Conservation (phyloP, 2,329 filamentous ascomycete species). For the Aspergillus glaucus region DNA sequence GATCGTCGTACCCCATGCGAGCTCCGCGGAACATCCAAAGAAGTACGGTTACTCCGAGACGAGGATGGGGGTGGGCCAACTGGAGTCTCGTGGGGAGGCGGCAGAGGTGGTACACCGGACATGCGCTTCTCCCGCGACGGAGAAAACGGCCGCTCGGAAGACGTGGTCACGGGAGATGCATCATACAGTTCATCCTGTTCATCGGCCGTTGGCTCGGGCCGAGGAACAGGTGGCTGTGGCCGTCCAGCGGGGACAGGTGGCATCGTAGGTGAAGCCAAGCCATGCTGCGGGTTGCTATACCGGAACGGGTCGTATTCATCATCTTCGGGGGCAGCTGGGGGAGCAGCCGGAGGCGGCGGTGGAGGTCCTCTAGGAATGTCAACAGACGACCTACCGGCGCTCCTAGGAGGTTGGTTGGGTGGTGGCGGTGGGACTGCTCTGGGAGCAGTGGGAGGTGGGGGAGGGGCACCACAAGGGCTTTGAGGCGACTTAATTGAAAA, state of each 20-base stretch:
- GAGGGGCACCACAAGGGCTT: constrained; percentile 41
- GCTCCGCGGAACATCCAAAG: constrained; percentile 57
- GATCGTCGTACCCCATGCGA: constrained; percentile 53
- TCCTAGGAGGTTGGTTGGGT: constrained; percentile 54
- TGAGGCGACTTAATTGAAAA: constrained; percentile 44
- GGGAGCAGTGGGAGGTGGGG: constrained; percentile 52
- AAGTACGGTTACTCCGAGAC: constrained; percentile 48
- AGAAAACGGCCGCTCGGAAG: constrained; percentile 24
- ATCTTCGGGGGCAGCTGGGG: constrained; percentile 36
- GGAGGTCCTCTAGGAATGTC: constrained; percentile 29
- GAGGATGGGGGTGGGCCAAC: constrained; percentile 41
- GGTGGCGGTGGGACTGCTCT: constrained; percentile 60
- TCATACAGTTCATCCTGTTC: constrained; percentile 44
- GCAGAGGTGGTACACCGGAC: constrained; percentile 44
- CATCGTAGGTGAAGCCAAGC: constrained; percentile 20
- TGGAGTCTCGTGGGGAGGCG: constrained; percentile 31
- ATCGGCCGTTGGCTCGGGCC: constrained; percentile 24
- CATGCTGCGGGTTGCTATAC: constrained; percentile 40
- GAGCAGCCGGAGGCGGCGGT: constrained; percentile 40
- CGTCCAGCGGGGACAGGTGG: constrained; percentile 18
- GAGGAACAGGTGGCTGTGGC: constrained; percentile 14
- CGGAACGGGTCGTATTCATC: constrained; percentile 47
- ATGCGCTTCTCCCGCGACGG: constrained; percentile 35
- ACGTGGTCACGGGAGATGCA: constrained; percentile 34
- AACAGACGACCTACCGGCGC: constrained; percentile 23